Evolutionary conservation across 192 early-diverging fungal genomes (phyloP).

Genomic region (Coemansia sp.): DNA sequence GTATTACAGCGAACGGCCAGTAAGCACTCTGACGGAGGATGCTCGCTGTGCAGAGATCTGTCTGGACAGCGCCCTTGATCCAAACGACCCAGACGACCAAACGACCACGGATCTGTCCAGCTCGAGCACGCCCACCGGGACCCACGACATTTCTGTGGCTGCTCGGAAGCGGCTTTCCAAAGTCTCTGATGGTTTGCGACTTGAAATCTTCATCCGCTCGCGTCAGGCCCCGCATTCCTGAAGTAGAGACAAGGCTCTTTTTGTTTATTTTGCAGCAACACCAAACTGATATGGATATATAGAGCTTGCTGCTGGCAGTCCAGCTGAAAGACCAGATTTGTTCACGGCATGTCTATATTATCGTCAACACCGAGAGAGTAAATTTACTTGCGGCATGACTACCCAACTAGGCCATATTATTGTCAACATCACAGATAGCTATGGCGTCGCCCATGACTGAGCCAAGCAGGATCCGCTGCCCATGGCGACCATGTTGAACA

Average conservation of each 20-base stretch:
- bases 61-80: neutral
- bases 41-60: slow-evolving; percentile 15
- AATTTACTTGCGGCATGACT: no score
- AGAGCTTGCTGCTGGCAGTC: no score
- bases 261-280: no score
- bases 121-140: slow-evolving; percentile 2
- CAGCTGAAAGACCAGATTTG: no score
- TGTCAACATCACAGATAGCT: slow-evolving; percentile 31
- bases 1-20: slow-evolving; percentile 31
- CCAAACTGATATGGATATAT: no score
- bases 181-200: slow-evolving; percentile 22
- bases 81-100: no score
- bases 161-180: slow-evolving; percentile 4
- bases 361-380: no score
- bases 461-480: slow-evolving; percentile 31
- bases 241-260: no score
- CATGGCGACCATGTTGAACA: slow-evolving; percentile 14
- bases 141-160: slow-evolving; percentile 10
- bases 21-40: slow-evolving; percentile 19
- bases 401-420: no score
- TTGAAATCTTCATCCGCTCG: slow-evolving; percentile 28
- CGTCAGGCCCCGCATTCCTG: neutral
- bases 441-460: slow-evolving; percentile 45
- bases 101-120: neutral
- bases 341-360: no score